Conservation (phyloP, 768 basidiomycete species). For the Rhodotorula graminis region DNA sequence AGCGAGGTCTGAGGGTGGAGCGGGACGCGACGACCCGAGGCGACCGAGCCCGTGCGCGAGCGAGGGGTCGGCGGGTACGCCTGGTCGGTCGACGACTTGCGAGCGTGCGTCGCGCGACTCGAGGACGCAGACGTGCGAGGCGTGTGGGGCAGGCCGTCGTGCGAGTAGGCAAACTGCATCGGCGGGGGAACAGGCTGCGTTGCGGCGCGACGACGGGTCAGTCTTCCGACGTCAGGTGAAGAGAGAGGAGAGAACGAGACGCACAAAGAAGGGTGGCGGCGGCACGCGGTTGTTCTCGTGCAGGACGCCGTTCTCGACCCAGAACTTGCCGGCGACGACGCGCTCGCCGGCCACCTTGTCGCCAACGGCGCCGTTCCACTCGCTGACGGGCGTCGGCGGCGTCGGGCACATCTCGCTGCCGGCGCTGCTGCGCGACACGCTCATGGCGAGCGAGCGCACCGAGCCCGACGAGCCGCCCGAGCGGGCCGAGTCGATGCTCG, state of each 20-base stretch:
- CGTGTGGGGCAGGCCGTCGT: conserved; percentile 15
- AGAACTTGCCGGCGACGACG: conserved; percentile 12
- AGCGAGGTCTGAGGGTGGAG: neutral
- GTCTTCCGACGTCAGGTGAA: too few relatives aligned
- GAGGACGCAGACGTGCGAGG: conserved; percentile 4
- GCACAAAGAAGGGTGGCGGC: conserved; percentile 32
- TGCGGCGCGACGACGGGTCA: too few relatives aligned
- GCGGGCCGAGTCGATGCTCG: conserved; percentile 20
- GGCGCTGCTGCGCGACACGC: conserved; percentile 6
- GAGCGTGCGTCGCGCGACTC: neutral
- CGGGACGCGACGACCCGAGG: conserved; percentile 12
- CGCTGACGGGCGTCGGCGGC: conserved; percentile 24
- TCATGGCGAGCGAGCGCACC: conserved; percentile 4
- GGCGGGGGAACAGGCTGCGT: conserved; percentile 30
- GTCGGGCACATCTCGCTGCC: conserved; percentile 20
- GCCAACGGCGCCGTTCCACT: neutral
- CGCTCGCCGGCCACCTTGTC: neutral
- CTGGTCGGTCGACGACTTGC: conserved; percentile 14
- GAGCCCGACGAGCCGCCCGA: conserved; percentile 8
- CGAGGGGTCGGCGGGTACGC: neutral
- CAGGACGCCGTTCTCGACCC: conserved; percentile 13
- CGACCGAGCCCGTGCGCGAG: conserved; percentile 24
- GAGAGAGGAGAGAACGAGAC: neutral
- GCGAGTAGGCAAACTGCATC: conserved; percentile 26
- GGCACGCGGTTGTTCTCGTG: conserved; percentile 26